Base-by-base conservation (phyloP, 352 stramenopile genomes). In the Globisporangium orthogonon region DNA sequence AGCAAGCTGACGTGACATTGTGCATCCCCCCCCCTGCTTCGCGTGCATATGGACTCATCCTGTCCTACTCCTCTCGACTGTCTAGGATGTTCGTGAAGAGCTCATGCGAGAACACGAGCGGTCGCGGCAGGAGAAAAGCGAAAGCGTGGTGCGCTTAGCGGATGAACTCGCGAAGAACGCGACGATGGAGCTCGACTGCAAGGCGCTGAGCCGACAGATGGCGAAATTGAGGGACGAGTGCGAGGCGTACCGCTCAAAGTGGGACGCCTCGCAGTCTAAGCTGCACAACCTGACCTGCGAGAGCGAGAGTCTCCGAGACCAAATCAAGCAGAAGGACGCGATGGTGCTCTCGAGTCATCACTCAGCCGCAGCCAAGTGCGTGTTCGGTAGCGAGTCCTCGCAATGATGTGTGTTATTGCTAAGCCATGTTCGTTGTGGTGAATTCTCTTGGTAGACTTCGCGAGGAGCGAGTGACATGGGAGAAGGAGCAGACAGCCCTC, bases 301-400 rank as follows among this genome's bases (percentile, higher is more conserved):
- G 44, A 72, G 60, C 44, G 78, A 91, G 43, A 63, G 67, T 54
- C 52, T 90, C 28, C 78, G 78, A 30, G 81, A 87, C 2, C 80
- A 93, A 50, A 50, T 91, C 10, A 87, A 86, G 55, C 83, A 91
- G 60, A 90, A 89, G 46, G 83, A 89, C 13, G 48, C 69, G 10
- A 65, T 87, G n/a, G 64, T 87, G 29, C 61, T 83, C 31, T 78
- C 60, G 50, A 89, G 69, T 45, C 83, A 92, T 61, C 82, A 76
- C 54, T 59, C 74, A 5, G 52, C 83, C 33, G 71, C 70, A 1
- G 56, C 64, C 49, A 89, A 86, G 80, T 89, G 60, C 3, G 49
- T 14, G 37, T 5, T 37, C 6, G 33, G 39, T 15, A 37, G 47
- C 10, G 47, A 40, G n/a, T 49, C n/a, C 47, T 35, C 15, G 29